Conservation (phyloP, 164 flowering plant species). For the Nelumbo lutea region DNA sequence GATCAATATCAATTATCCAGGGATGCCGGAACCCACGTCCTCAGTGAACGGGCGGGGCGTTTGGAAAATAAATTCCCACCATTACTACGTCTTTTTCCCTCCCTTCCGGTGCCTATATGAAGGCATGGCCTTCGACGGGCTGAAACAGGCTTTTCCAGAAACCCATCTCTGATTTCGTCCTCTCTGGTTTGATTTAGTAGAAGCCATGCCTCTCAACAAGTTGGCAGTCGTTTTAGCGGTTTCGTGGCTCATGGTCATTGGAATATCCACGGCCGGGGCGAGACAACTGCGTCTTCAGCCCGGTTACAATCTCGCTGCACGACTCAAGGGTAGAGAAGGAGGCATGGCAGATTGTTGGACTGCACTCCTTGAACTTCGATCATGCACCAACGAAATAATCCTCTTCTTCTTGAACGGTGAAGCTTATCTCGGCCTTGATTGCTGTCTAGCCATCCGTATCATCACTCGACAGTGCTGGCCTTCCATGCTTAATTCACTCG, state of each 20-base stretch:
- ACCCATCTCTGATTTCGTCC: no score
- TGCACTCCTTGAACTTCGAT: constrained; percentile 6
- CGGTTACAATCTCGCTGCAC: not conserved
- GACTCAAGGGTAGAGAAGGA: not conserved
- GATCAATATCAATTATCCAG: no score
- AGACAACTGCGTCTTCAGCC: not conserved
- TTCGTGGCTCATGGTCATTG: not conserved
- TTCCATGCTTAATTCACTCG: constrained; percentile 6
- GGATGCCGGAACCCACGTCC: no score
- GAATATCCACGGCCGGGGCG: not conserved
- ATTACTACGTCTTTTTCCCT: no score
- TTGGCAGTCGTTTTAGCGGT: not conserved
- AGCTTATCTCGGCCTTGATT: constrained; percentile 4
- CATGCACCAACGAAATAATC: constrained; percentile 13
- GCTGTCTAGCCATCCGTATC: constrained; percentile 10
- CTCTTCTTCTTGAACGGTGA: constrained; percentile 14
- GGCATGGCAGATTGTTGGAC: constrained; percentile 5
- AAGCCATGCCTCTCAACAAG: no score
- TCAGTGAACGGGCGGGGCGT: no score
- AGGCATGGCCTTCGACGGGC: no score
- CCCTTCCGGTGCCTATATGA: no score
- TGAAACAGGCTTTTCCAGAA: no score
- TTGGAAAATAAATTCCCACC: no score
- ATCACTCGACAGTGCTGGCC: constrained; percentile 14
- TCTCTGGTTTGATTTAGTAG: no score